phyloP scores from a whole-genome alignment of 2,329 filamentous ascomycete species.

The Neonectria punicea region DNA sequence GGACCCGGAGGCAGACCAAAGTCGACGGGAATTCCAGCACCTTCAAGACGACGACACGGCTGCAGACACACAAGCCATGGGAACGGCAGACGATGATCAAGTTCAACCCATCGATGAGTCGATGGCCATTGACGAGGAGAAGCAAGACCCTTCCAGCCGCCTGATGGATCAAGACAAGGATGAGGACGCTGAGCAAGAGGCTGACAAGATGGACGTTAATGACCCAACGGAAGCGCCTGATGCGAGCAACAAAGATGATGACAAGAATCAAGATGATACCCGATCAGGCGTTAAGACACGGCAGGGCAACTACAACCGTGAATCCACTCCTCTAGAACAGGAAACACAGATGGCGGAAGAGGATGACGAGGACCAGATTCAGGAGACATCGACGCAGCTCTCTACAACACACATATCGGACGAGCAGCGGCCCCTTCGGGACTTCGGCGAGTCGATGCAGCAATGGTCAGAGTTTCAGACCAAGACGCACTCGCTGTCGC shows the following conservation, averaged over 20 bases:
- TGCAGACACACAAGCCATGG: slow-evolving; percentile 91
- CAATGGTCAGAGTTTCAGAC: slow-evolving; percentile 89
- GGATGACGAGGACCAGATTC: slow-evolving; percentile 59
- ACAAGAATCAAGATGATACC: slow-evolving; percentile 63
- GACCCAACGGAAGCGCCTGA: slow-evolving; percentile 51
- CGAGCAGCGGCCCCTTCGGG: slow-evolving; percentile 54
- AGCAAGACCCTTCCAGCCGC: slow-evolving; percentile 60
- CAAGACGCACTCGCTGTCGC: slow-evolving; percentile 84
- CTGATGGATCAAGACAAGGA: slow-evolving; percentile 67
- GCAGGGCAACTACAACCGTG: slow-evolving; percentile 67
- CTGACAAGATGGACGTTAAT: slow-evolving; percentile 57
- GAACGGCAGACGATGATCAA: slow-evolving; percentile 88
- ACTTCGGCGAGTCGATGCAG: slow-evolving; percentile 69
- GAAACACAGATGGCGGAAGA: slow-evolving; percentile 58
- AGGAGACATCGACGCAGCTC: slow-evolving; percentile 70
- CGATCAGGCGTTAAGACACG: slow-evolving; percentile 69
- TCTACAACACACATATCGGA: slow-evolving; percentile 77
- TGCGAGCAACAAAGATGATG: slow-evolving; percentile 53
- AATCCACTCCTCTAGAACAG: slow-evolving; percentile 56
- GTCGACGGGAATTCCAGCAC: slow-evolving; percentile 90
- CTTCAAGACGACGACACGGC: slow-evolving; percentile 83
- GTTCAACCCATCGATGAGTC: slow-evolving; percentile 86
- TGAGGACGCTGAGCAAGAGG: slow-evolving; percentile 54
- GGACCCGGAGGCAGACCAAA: slow-evolving; percentile 65
- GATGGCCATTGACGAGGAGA: slow-evolving; percentile 83